A percentile compares a stretch with the other conserved stretches of the same genome.
Conservation (phyloP, 75 land plant genomes). For the Cunninghamia lanceolata region DNA sequence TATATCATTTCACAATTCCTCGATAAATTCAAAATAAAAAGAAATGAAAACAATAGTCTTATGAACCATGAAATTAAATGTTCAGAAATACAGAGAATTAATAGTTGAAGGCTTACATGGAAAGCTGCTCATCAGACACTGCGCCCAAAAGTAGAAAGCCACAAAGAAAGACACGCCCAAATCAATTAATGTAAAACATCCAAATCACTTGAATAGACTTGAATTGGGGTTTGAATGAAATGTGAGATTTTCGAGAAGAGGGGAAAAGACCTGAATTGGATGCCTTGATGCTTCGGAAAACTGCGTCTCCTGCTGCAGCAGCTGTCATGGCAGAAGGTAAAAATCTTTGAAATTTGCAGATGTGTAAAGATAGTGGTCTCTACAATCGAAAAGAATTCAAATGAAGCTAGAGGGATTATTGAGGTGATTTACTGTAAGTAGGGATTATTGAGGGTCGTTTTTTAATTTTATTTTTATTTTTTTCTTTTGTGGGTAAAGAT, state of each 20-base stretch:
- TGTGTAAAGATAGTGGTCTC: not conserved
- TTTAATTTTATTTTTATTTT: too few relatives aligned
- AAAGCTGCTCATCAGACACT: conserved; percentile 10
- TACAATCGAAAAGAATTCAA: not conserved
- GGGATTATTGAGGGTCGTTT: too few relatives aligned
- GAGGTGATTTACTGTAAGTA: too few relatives aligned
- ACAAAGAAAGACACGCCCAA: not conserved
- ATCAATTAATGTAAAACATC: not conserved
- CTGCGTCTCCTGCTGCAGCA: not conserved
- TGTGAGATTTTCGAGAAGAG: not conserved
- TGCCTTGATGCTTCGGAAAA: conserved; percentile 5
- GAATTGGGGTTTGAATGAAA: not conserved
- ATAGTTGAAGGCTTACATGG: conserved; percentile 1
- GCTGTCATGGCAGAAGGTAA: conserved; percentile 2
- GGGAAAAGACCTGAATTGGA: conserved; percentile 1
- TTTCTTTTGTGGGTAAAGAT: too few relatives aligned
- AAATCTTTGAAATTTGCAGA: too few relatives aligned
- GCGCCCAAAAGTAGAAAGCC: not conserved
- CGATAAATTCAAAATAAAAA: not conserved
- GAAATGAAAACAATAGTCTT: not conserved
- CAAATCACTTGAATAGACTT: not conserved
- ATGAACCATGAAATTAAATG: not conserved
- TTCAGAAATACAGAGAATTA: not conserved
- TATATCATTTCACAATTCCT: not conserved
- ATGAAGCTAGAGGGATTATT: not conserved